A percentile compares a stretch with the other conserved stretches of the same genome.
These are phyloP conservation scores for Mucuna pruriens DNA, from an alignment of 306 rosid genomes.

Conservation along the genomic window DNA sequence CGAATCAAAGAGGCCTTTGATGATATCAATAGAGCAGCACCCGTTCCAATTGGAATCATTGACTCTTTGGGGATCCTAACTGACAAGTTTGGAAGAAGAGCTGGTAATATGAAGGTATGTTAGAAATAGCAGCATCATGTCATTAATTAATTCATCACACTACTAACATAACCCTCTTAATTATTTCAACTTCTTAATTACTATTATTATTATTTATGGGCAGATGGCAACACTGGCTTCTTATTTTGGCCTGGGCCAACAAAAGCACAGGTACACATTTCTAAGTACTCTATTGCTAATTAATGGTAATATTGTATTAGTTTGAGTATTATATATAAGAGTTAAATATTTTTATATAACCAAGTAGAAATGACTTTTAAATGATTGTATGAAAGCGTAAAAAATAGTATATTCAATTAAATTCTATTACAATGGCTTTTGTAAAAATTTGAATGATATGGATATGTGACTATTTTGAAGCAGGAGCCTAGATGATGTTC, in stretches of 20 bases:
- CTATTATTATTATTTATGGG: background rate
- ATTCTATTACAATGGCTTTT: background rate
- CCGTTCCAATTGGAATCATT: slow-evolving; percentile 68
- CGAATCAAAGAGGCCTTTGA: slow-evolving; percentile 85
- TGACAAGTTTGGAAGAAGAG: slow-evolving; percentile 84
- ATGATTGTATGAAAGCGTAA: too few species aligned
- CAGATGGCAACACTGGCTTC: slow-evolving; percentile 96
- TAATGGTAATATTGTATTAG: background rate
- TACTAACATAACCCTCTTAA: background rate
- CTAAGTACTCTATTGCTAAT: background rate
- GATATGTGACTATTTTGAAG: background rate
- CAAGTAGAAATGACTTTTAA: too few species aligned
- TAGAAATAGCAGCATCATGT: background rate
- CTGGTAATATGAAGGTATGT: slow-evolving; percentile 97
- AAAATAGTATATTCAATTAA: too few species aligned
- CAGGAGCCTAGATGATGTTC: slow-evolving; percentile 97
- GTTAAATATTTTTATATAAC: too few species aligned
- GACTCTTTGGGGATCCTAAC: slow-evolving; percentile 77
- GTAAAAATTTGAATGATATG: background rate
- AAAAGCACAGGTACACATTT: slow-evolving; percentile 76
- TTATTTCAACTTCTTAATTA: slow-evolving; percentile 3
- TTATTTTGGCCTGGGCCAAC: slow-evolving; percentile 88
- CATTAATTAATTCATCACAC: background rate
- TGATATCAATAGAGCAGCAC: slow-evolving; percentile 66
- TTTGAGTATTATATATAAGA: background rate